Evolutionary conservation across 768 basidiomycete genomes (phyloP).

Genomic region (Xerocomus spinulosus): DNA sequence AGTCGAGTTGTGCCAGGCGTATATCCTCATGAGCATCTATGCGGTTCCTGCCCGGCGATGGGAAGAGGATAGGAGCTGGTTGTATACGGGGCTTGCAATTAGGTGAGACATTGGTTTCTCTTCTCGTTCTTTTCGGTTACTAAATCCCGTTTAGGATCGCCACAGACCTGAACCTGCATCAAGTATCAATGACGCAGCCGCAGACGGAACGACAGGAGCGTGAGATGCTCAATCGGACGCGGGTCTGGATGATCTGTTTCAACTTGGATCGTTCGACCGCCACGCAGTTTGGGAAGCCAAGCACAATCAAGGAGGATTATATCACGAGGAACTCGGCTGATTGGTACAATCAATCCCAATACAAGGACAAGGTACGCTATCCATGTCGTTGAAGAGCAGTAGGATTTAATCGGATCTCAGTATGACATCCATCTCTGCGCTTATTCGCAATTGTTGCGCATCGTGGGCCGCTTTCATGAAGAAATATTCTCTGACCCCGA

Average conservation of each 20-base stretch:
- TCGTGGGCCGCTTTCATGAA: conserved; percentile 72
- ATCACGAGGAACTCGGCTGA: conserved; percentile 67
- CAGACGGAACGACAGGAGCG: conserved; percentile 72
- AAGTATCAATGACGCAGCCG: conserved; percentile 55
- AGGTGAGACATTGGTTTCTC: conserved; percentile 39
- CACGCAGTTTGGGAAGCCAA: conserved; percentile 86
- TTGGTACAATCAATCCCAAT: conserved; percentile 70
- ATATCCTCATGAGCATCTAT: conserved; percentile 82
- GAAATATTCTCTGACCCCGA: conserved; percentile 69
- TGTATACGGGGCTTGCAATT: conserved; percentile 84
- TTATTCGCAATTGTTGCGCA: conserved; percentile 63
- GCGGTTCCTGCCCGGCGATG: conserved; percentile 76
- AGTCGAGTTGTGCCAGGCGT: conserved; percentile 88
- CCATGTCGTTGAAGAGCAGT: neutral
- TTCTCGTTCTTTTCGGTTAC: neutral
- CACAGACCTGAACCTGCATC: conserved; percentile 84
- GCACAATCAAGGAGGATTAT: conserved; percentile 81
- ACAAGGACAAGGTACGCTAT: conserved; percentile 48
- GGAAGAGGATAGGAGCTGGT: conserved; percentile 89
- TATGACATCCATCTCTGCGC: conserved; percentile 75
- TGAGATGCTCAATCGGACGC: conserved; percentile 76
- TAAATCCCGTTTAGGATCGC: conserved; percentile 53
- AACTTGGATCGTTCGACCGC: conserved; percentile 84
- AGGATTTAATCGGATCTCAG: conserved; percentile 30
- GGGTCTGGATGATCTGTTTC: conserved; percentile 91